Base-by-base conservation (phyloP, 2,329 filamentous ascomycete genomes). In the Byssoonygena ceratinophila region DNA sequence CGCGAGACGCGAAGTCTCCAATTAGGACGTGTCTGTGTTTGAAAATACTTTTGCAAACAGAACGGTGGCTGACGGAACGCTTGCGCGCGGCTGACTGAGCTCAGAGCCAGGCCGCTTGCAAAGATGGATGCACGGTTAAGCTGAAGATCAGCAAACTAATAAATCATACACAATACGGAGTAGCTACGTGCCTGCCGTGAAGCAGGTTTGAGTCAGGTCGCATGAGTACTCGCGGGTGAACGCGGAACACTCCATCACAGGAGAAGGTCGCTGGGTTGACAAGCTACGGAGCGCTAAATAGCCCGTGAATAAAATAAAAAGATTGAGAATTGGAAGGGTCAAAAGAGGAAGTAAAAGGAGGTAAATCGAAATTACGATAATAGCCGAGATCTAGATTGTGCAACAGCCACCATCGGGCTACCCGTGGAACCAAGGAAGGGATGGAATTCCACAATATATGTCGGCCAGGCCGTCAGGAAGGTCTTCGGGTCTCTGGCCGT, bases 341-440 rank as follows among this genome's bases (percentile, higher is more conserved):
- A 23, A 36, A 22, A 36, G n/a, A 23, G n/a, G 9, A 34, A 23
- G 7, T 20, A 46, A 23, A 18, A n/a, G 36, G 23, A 34, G n/a
- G 6, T 9, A 46, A 46, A n/a, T 27, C 4, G 6, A 14, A 44
- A 44, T 41, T 20, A 41, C 39, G 39, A 25, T 11, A 20, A 29
- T 16, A 29, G 23, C 23, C 40, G 34, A n/a, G 34, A 41, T 49
- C 46, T 41, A 49, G 46, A 41, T 31, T 40, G 9, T 18, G 23
- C 9, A 27, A 49, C 46, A 41, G 46, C 46, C 46, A 39, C 27
- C n/a, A n/a, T n/a, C 36, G 27, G 46, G 46, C 22, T 20, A 36
- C 18, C 22, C 18, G 46, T 49, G 34, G 31, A 34, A 40, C 34
- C 34, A 39, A 6, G 16, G 34, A 8, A 9, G n/a, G 25, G 22